Percentiles rank a stretch among this genome's conserved stretches.
These are phyloP conservation scores for Vigna angularis DNA, from an alignment of 306 rosid genomes.

Conservation along the genomic window DNA sequence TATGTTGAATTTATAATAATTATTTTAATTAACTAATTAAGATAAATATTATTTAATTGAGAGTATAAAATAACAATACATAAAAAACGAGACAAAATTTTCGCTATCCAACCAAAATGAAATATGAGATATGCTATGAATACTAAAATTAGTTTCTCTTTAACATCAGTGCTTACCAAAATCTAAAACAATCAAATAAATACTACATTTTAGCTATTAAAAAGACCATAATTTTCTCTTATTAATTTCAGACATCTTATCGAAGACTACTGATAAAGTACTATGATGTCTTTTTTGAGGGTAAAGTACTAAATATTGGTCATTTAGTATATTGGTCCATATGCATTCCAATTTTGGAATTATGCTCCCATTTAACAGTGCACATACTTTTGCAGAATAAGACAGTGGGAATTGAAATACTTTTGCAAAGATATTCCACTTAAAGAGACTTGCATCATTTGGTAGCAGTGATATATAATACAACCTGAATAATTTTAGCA, in stretches of 20 bases:
- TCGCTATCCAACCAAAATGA: too few species aligned
- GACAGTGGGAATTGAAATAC: constrained; percentile 70
- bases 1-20: too few species aligned
- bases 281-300: neutral
- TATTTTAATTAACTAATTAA: too few species aligned
- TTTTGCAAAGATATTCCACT: constrained; percentile 24
- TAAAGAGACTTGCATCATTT: constrained; percentile 4
- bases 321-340: constrained; percentile 12
- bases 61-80: too few species aligned
- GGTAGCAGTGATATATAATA: neutral
- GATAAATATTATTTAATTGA: too few species aligned
- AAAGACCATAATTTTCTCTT: neutral
- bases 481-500: constrained; percentile 30
- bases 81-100: too few species aligned
- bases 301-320: neutral
- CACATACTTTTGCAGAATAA: constrained; percentile 22
- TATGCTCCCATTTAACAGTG: neutral
- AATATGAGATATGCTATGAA: neutral
- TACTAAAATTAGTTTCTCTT: neutral
- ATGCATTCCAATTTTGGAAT: neutral
- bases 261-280: neutral
- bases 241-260: neutral
- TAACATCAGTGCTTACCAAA: neutral
- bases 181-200: neutral
- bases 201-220: neutral